These are phyloP conservation scores for Casaregolazyma suthepensis DNA, from an alignment of 1,139 yeast species.

Conservation along the genomic window DNA sequence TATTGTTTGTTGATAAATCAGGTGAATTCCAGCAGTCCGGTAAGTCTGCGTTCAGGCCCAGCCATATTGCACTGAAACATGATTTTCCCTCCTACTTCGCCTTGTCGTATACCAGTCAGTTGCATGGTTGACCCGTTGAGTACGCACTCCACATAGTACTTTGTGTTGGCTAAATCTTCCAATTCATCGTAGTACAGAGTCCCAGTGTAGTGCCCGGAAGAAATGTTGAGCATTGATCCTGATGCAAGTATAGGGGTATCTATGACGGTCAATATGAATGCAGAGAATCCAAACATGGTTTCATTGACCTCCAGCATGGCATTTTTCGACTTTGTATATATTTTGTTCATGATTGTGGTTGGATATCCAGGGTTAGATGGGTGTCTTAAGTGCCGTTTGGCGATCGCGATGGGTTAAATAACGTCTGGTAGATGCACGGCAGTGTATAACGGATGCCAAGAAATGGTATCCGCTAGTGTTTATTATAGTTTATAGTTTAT, in stretches of 20 bases:
- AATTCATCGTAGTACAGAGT: constrained; percentile 23
- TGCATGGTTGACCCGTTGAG: constrained; percentile 15
- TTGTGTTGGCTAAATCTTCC: constrained; percentile 22
- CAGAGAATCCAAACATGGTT: constrained; percentile 25
- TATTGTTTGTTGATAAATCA: neutral
- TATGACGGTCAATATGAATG: constrained; percentile 17
- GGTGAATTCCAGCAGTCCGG: constrained; percentile 19
- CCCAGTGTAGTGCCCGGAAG: constrained; percentile 24
- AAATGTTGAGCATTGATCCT: constrained; percentile 24
- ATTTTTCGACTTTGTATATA: constrained; percentile 13
- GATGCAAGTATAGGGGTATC: constrained; percentile 26
- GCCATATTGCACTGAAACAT: constrained; percentile 14
- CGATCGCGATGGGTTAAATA: neutral
- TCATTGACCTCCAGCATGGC: constrained; percentile 20
- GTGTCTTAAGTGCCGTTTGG: neutral
- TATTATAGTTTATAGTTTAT: neutral
- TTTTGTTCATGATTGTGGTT: neutral
- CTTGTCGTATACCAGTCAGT: constrained; percentile 11
- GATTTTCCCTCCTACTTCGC: constrained; percentile 11
- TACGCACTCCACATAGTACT: constrained; percentile 22
- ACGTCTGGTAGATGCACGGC: neutral
- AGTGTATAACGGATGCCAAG: neutral
- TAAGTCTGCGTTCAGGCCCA: constrained; percentile 13
- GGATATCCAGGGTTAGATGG: neutral
- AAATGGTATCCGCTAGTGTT: neutral